Conservation (phyloP, 768 basidiomycete species). For the Lenzites betulinus region DNA sequence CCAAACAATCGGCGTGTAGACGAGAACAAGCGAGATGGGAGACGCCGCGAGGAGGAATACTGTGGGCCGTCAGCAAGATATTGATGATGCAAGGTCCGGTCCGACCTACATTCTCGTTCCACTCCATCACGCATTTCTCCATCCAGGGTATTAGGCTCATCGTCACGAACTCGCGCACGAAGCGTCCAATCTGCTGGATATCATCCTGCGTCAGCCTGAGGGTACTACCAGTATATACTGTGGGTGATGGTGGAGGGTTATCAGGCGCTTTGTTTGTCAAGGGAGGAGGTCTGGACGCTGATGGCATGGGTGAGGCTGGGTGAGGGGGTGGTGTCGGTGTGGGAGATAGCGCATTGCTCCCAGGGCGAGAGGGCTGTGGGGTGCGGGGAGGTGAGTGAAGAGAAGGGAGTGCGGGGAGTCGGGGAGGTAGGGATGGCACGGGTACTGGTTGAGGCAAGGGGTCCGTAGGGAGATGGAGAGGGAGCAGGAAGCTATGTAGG, state of each 20-base stretch:
- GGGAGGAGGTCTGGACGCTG: slow-evolving; percentile 14
- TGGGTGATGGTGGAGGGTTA: background rate
- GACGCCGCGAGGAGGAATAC: slow-evolving; percentile 72
- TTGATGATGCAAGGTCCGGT: background rate
- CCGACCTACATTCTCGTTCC: slow-evolving; percentile 78
- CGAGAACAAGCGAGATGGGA: slow-evolving; percentile 85
- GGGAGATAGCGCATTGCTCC: background rate
- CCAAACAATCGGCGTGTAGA: slow-evolving; percentile 86
- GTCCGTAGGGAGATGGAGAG: slow-evolving; percentile 55
- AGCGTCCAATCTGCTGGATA: slow-evolving; percentile 71
- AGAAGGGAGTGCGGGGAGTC: slow-evolving; percentile 56
- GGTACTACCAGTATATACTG: slow-evolving; percentile 26
- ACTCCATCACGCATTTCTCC: slow-evolving; percentile 91
- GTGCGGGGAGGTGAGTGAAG: slow-evolving; percentile 35
- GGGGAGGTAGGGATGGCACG: slow-evolving; percentile 64
- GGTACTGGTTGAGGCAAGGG: slow-evolving; percentile 68
- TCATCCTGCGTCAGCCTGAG: slow-evolving; percentile 68
- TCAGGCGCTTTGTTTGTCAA: slow-evolving; percentile 6
- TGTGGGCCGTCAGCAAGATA: slow-evolving; percentile 28
- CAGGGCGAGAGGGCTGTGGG: slow-evolving; percentile 18
- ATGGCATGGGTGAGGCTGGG: slow-evolving; percentile 24
- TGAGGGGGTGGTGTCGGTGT: slow-evolving; percentile 16
- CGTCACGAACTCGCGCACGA: slow-evolving; percentile 84
- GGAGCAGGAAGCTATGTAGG: slow-evolving; percentile 71
- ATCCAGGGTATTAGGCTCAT: slow-evolving; percentile 95